Evolutionary conservation across 2,329 filamentous ascomycete species (phyloP).

Genomic region (Penicillium sumatraense): DNA sequence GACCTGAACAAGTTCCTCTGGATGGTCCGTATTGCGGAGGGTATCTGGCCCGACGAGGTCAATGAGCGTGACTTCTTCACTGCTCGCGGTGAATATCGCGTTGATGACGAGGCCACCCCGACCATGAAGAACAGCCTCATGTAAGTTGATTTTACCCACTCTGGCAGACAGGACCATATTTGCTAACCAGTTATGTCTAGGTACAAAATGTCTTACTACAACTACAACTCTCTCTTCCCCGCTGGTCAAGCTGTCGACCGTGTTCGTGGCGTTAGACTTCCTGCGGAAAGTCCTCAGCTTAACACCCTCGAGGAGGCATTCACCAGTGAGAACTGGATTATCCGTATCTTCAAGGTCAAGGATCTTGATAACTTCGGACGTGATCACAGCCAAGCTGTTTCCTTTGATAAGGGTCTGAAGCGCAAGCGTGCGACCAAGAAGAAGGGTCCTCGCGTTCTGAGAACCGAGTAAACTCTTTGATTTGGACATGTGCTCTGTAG

Average conservation of each 20-base stretch:
- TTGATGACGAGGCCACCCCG: conserved; percentile 89
- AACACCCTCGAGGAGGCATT: conserved; percentile 95
- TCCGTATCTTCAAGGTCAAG: conserved; percentile 99
- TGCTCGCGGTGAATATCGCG: conserved; percentile 86
- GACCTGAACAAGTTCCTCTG: conserved; percentile 99
- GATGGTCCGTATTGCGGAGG: conserved; percentile 99
- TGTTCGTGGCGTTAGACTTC: conserved; percentile 79
- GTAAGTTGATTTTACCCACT: conserved; percentile 60
- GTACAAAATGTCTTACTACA: conserved; percentile 99
- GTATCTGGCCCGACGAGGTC: conserved; percentile 99
- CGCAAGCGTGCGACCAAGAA: conserved; percentile 54
- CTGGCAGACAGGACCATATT: neutral
- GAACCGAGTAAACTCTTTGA: conserved; percentile 43
- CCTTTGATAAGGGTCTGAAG: conserved; percentile 58
- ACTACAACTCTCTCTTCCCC: conserved; percentile 91
- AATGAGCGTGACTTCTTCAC: conserved; percentile 98
- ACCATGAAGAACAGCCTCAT: conserved; percentile 99
- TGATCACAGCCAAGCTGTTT: conserved; percentile 71
- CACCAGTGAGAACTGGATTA: conserved; percentile 99
- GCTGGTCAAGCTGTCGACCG: conserved; percentile 87
- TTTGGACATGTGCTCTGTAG: conserved; percentile 16
- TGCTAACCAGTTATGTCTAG: conserved; percentile 51
- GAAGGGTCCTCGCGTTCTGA: conserved; percentile 49
- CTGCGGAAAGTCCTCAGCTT: conserved; percentile 82
- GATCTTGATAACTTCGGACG: conserved; percentile 94